Evolutionary conservation across 495 filamentous ascomycete genomes (phyloP).

Genomic region (Alectoria sarmentosa): DNA sequence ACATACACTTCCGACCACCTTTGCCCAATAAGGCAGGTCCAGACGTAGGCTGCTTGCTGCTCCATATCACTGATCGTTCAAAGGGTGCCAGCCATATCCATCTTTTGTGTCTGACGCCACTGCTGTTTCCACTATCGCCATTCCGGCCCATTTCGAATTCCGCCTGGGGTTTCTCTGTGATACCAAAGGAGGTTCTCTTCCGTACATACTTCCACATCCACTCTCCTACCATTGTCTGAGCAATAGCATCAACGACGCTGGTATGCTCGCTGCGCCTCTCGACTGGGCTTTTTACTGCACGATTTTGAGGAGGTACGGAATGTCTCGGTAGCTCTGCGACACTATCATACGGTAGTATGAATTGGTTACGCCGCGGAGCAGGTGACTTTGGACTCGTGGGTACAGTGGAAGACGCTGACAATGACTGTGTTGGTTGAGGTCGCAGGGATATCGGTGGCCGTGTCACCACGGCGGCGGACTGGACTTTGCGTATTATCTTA

Average conservation of each 20-base stretch:
- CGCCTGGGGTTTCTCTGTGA: conserved; percentile 52
- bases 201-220: conserved; percentile 99
- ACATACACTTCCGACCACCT: conserved; percentile 89
- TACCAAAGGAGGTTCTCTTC: conserved; percentile 84
- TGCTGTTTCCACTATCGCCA: conserved; percentile 49
- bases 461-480: conserved; percentile 69
- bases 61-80: conserved; percentile 94
- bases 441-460: conserved; percentile 33
- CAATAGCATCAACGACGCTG: conserved; percentile 94
- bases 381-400: conserved; percentile 67
- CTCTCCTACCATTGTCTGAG: conserved; percentile 96
- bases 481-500: conserved; percentile 64
- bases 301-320: conserved; percentile 46
- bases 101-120: conserved; percentile 75
- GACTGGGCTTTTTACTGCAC: conserved; percentile 24
- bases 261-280: conserved; percentile 59
- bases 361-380: conserved; percentile 57
- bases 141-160: conserved; percentile 38
- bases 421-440: conserved; percentile 54
- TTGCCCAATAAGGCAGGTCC: conserved; percentile 88
- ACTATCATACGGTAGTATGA: conserved; percentile 17
- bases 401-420: conserved; percentile 56
- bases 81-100: conserved; percentile 99
- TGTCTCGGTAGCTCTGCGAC: conserved; percentile 15
- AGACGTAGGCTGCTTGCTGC: conserved; percentile 89